Base-by-base conservation (phyloP, 2,329 filamentous ascomycete species). In the Fusarium foetens region DNA sequence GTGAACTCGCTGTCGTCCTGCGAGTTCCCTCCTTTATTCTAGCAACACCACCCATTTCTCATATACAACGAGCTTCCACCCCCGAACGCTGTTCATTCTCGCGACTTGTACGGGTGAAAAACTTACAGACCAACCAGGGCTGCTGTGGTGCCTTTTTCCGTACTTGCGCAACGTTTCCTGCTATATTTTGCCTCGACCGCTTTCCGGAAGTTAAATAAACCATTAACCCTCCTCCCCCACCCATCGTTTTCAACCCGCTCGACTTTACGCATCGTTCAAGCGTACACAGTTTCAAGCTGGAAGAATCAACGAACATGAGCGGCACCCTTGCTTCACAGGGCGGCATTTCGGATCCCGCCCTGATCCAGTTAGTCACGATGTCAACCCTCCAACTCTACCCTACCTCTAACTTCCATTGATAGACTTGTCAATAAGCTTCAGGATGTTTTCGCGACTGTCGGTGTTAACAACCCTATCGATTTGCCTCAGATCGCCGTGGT, bases 381-480 rank as follows among this genome's bases (percentile, higher is more conserved):
- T 60, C 66, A 54, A 63, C 57, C 59, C 58, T 63, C 63, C 66
- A 49, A 59, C 39, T 33, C 54, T 59, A 70, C 63, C 66, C 64
- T 61, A 60, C 59, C 66, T 76, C 73, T 74, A 70, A 75, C 68
- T 54, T 64, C 57, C 59, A 38, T 67, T 41, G 68, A 60, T 77
- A 92, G 90, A 80, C 92, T 98, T 77, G 96, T 99, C 82, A 99
- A 99, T 88, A 98, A 97, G 87, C 91, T 99, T 52, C 96, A 99
- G 83, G 96, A 99, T 94, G 96, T 99, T 77, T 99, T 99, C 82
- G 92, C 95, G 71, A 98, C 96, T 45, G 96, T 99, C 77, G 96
- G 96, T 77, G 96, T 98, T 80, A 96, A 97, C 89, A 99, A 99
- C 84, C 96, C 96, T 71, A 99, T 99, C 87, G 96, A 99, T 86